Evolutionary conservation across 2,329 filamentous ascomycete genomes (phyloP), one percentile per base, ranked within the genome.

Genomic region (Helotiales sp.): DNA sequence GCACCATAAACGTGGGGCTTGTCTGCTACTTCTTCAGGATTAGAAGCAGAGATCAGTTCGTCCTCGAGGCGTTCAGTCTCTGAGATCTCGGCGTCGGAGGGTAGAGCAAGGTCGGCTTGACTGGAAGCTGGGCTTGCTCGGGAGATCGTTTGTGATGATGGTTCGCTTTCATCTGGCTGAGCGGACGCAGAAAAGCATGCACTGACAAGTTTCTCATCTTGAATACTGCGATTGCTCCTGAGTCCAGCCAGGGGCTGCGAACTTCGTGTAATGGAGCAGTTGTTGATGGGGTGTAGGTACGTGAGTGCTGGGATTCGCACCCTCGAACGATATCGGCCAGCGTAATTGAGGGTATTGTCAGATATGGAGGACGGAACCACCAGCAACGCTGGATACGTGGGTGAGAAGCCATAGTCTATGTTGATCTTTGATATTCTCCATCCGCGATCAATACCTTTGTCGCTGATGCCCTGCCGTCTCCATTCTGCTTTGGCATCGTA

Each of bases 341-440:
- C 95, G 71, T 99, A 96, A 70, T 96, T 96, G 50, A 99, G 83
- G 48, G 93, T 92, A 69, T 95, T 97, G 74, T 99, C 95, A n/a
- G 93, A 98, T 65, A 99, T 96, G 58, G 84, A 85, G 24, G 88
- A 86, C 22, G 95, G 95, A 17, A 99, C 93, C 10, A 88, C 88
- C 24, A 99, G 80, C 47, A 96, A 72, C 3, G 87, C 85, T 12
- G 95, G 95, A 72, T 99, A 99, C 2, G 95, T 98, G 25, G 92
- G 88, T 52, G 93, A 96, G 70, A 97, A 98, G 63, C 78, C 79
- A 71, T 96, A 98, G 74, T 96, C 91, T 52, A 84, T 79, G 74
- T 99, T 99, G 76, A 99, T 92, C 52, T 84, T 84, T 8, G 91
- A 93, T 71, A 99, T 85, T 61, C 95, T 87, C 95, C 95, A 99